Evolutionary conservation across 2,329 filamentous ascomycete genomes (phyloP).

Genomic region (Thielaviopsis cerberus): DNA sequence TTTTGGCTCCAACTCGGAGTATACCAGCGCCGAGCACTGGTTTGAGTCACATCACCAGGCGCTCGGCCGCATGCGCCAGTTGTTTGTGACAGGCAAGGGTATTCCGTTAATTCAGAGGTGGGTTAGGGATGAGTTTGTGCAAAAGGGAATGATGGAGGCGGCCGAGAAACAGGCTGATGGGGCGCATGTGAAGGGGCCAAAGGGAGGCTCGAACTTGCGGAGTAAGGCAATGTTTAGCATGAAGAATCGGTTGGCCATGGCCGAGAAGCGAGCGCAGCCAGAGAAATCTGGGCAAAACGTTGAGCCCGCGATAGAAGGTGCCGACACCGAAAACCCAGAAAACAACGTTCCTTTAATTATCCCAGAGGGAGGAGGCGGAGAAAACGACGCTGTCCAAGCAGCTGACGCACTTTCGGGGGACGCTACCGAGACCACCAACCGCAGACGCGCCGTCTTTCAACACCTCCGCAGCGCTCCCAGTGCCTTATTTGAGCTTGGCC

Average conservation of each 20-base stretch:
- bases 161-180: background rate
- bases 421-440: too few relatives aligned
- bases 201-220: background rate
- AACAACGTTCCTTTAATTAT: too few relatives aligned
- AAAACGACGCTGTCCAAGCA: background rate
- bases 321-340: too few relatives aligned
- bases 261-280: background rate
- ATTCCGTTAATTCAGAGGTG: background rate
- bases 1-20: background rate
- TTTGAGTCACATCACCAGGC: background rate
- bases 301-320: too few relatives aligned
- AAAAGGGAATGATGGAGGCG: background rate
- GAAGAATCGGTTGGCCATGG: background rate
- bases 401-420: too few relatives aligned
- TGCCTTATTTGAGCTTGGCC: too few relatives aligned
- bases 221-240: background rate
- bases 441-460: too few relatives aligned
- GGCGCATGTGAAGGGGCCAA: background rate
- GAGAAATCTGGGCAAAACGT: background rate
- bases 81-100: background rate
- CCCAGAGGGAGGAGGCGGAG: background rate
- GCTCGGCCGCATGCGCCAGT: background rate
- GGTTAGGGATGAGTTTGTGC: background rate
- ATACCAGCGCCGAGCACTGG: background rate
- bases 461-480: too few relatives aligned